phyloP scores from a whole-genome alignment of 306 rosid genomes.

The Abrus pulchellus region DNA sequence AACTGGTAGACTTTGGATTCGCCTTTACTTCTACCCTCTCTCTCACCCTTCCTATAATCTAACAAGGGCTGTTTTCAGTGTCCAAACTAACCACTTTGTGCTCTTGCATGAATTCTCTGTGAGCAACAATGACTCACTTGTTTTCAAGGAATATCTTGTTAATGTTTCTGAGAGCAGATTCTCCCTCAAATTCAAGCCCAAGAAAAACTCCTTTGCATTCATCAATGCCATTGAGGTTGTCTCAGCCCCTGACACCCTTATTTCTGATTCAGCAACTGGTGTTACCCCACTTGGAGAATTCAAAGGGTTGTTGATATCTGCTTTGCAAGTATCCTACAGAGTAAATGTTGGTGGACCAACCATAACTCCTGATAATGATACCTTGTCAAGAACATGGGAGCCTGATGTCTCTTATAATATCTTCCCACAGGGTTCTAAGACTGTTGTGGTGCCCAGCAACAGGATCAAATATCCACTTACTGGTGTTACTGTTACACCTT shows the following conservation, averaged over 20 bases:
- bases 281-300: conserved; percentile 59
- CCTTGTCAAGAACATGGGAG: conserved; percentile 82
- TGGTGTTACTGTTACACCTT: conserved; percentile 53
- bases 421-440: conserved; percentile 63
- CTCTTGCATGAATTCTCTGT: conserved; percentile 71
- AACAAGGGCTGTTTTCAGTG: conserved; percentile 61
- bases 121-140: conserved; percentile 42
- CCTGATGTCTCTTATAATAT: conserved; percentile 59
- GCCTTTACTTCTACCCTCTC: conserved; percentile 84
- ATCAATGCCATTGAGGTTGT: conserved; percentile 85
- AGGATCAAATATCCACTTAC: conserved; percentile 56
- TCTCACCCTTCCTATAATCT: conserved; percentile 62
- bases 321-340: conserved; percentile 68
- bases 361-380: conserved; percentile 59
- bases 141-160: conserved; percentile 74
- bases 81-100: conserved; percentile 60
- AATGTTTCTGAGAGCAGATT: conserved; percentile 56
- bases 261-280: conserved; percentile 56
- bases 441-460: conserved; percentile 48
- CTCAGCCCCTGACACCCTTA: conserved; percentile 74
- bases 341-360: conserved; percentile 77
- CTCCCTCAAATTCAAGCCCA: conserved; percentile 74
- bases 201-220: conserved; percentile 68
- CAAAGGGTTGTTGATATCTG: conserved; percentile 52
- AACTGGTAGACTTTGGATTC: conserved; percentile 71